Conservation (phyloP, 2,329 filamentous ascomycete genomes). For the Mollisiaceae sp. region DNA sequence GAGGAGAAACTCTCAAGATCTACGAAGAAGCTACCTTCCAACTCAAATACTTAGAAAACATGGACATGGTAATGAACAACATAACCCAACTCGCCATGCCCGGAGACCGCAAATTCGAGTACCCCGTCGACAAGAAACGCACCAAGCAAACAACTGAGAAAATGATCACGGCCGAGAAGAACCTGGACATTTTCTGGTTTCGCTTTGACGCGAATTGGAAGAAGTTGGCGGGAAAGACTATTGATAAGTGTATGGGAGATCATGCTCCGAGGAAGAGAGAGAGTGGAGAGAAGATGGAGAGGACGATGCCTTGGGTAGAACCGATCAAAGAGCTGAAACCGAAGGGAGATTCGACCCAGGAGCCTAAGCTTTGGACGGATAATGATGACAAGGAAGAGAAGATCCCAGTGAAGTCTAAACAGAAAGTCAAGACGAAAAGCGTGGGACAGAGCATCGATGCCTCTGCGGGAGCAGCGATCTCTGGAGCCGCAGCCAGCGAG, state of each 20-base stretch:
- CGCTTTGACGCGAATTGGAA: conserved; percentile 39
- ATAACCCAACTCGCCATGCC: conserved; percentile 24
- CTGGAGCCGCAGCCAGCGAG: background rate
- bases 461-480: background rate
- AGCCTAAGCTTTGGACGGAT: background rate
- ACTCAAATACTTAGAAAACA: background rate
- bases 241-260: background rate
- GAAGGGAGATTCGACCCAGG: background rate
- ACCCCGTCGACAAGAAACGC: conserved; percentile 53
- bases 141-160: conserved; percentile 51
- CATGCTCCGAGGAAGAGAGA: background rate
- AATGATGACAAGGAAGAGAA: background rate
- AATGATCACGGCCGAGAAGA: conserved; percentile 52
- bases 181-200: conserved; percentile 55
- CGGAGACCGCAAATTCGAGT: conserved; percentile 40
- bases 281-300: background rate
- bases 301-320: conserved; percentile 7
- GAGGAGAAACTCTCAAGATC: background rate
- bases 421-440: conserved; percentile 4
- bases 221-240: conserved; percentile 19
- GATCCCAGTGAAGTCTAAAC: background rate
- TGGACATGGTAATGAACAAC: background rate
- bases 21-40: background rate
- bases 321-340: conserved; percentile 9
- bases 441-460: background rate